A percentile compares a stretch with the other conserved stretches of the same genome.
phyloP scores from a whole-genome alignment of 2,329 filamentous ascomycete genomes.

The Trichoderma sp. region DNA sequence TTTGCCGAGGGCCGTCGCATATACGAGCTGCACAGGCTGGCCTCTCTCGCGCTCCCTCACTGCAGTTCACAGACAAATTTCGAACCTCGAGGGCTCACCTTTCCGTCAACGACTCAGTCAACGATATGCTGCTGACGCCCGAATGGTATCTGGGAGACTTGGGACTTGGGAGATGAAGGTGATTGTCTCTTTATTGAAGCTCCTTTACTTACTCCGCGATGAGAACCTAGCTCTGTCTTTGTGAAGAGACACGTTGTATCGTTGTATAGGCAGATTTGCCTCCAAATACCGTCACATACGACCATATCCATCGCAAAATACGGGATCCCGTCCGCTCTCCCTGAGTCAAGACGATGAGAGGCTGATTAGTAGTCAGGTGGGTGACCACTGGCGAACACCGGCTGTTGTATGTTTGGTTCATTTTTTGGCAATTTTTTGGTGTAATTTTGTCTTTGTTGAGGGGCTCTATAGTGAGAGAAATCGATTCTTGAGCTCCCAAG shows the following conservation, averaged over 20 bases:
- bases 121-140: not conserved
- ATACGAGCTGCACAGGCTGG: not conserved
- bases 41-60: not conserved
- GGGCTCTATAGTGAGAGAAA: not conserved
- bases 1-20: not conserved
- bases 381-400: not conserved
- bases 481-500: not conserved
- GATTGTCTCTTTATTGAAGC: not conserved
- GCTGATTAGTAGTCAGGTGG: not conserved
- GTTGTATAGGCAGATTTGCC: not conserved
- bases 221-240: not conserved
- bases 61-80: not conserved
- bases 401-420: not conserved
- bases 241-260: not conserved
- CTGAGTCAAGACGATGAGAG: not conserved
- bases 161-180: too few relatives aligned
- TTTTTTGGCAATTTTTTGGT: not conserved
- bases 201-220: too few relatives aligned
- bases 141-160: not conserved
- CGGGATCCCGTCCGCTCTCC: not conserved
- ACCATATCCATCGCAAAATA: not conserved
- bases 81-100: too few relatives aligned
- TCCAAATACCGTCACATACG: not conserved
- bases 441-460: not conserved
- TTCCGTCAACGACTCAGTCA: not conserved